A percentile compares a stretch with the other conserved stretches of the same genome.
Evolutionary conservation across 1,284 basidiomycete genomes (phyloP).

Genomic region (Melampsora larici-populina): DNA sequence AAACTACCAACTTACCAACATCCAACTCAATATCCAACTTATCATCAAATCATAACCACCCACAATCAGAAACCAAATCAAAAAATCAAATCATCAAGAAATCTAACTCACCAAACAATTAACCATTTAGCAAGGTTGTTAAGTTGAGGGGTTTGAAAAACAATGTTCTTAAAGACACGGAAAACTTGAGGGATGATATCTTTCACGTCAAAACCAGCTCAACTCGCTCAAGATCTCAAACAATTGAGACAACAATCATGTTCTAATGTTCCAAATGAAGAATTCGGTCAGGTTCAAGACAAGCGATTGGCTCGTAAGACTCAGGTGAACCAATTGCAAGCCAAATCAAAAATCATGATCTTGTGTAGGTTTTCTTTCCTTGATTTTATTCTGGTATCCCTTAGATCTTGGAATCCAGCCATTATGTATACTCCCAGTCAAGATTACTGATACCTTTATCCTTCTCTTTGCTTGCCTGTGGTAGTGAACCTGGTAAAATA

Average conservation of each 20-base stretch:
- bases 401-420: constrained; percentile 6
- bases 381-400: neutral
- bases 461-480: constrained; percentile 35
- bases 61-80: too few relatives aligned
- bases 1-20: too few relatives aligned
- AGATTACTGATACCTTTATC: constrained; percentile 59
- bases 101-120: too few relatives aligned
- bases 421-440: constrained; percentile 7
- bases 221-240: constrained; percentile 21
- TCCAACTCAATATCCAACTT: too few relatives aligned
- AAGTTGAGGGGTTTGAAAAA: constrained; percentile 9
- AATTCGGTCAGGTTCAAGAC: constrained; percentile 4
- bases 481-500: neutral
- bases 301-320: constrained; percentile 24
- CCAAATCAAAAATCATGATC: constrained; percentile 61
- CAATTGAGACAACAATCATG: constrained; percentile 8
- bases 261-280: neutral
- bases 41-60: too few relatives aligned
- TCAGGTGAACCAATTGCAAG: constrained; percentile 45
- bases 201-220: constrained; percentile 24
- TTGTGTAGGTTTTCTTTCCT: constrained; percentile 57
- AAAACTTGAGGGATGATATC: constrained; percentile 24
- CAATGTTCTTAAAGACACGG: constrained; percentile 12
- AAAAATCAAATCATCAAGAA: too few relatives aligned
- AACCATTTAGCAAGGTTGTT: constrained; percentile 9